These are phyloP conservation scores for Neopestalotiopsis sp. DNA, from an alignment of 2,329 filamentous ascomycete genomes.

Conservation along the genomic window DNA sequence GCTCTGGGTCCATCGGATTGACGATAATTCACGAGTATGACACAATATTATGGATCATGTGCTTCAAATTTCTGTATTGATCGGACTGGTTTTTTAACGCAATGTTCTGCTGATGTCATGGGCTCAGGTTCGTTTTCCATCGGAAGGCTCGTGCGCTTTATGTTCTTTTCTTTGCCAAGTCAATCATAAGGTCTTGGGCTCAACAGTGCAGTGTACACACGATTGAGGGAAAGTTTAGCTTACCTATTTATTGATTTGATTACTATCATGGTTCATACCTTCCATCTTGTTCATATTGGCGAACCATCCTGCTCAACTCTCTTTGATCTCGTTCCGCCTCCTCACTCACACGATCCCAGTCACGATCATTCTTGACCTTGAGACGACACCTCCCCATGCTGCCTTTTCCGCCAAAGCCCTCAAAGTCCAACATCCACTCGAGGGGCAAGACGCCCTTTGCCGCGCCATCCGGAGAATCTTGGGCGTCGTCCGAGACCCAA, in stretches of 20 bases:
- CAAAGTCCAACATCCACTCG: slow-evolving; percentile 48
- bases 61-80: too few relatives aligned
- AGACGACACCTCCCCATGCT: slow-evolving; percentile 40
- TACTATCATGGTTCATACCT: slow-evolving; percentile 19
- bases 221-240: background rate
- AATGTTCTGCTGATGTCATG: too few relatives aligned
- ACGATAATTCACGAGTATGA: too few relatives aligned
- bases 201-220: background rate
- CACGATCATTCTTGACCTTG: slow-evolving; percentile 42
- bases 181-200: background rate
- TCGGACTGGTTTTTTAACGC: too few relatives aligned
- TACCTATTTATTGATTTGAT: too few relatives aligned
- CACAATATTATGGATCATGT: too few relatives aligned
- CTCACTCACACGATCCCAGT: slow-evolving; percentile 12
- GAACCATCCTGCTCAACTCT: slow-evolving; percentile 21
- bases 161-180: too few relatives aligned
- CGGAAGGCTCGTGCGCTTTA: too few relatives aligned
- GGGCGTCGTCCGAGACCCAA: slow-evolving; percentile 46
- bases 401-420: slow-evolving; percentile 42
- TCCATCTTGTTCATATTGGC: slow-evolving; percentile 23
- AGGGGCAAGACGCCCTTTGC: slow-evolving; percentile 41
- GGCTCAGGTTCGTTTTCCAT: too few relatives aligned
- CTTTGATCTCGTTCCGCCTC: slow-evolving; percentile 14
- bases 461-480: slow-evolving; percentile 35
- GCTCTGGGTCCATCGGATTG: background rate